These are phyloP conservation scores for Eucalyptus camaldulensis DNA, from an alignment of 345 rosid genomes.

Conservation along the genomic window DNA sequence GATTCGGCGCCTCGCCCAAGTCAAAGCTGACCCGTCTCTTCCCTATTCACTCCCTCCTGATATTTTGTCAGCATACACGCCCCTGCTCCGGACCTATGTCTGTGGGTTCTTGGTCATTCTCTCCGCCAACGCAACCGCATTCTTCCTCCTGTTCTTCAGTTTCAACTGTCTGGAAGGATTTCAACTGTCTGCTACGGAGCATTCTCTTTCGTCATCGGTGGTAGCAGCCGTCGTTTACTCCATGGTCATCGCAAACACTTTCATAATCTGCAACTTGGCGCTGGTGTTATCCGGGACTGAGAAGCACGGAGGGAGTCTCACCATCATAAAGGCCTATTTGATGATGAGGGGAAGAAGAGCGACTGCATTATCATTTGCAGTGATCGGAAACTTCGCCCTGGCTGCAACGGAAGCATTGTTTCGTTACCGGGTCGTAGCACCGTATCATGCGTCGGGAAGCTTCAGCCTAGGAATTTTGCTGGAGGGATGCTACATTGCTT, in stretches of 20 bases:
- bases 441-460: conserved; percentile 4
- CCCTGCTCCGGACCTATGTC: conserved; percentile 35
- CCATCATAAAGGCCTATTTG: conserved; percentile 55
- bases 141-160: conserved; percentile 44
- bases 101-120: conserved; percentile 42
- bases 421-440: conserved; percentile 34
- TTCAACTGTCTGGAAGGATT: conserved; percentile 25
- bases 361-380: conserved; percentile 57
- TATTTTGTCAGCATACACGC: conserved; percentile 14
- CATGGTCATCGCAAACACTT: conserved; percentile 42
- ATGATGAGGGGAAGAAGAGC: conserved; percentile 47
- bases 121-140: conserved; percentile 68
- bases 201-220: conserved; percentile 25
- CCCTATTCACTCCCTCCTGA: conserved; percentile 13
- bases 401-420: conserved; percentile 76
- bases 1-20: conserved; percentile 10
- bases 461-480: conserved; percentile 3
- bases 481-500: conserved; percentile 60
- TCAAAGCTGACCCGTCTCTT: neutral
- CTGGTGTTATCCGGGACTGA: conserved; percentile 46
- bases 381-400: conserved; percentile 40
- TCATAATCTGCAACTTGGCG: conserved; percentile 56
- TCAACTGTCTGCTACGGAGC: conserved; percentile 23
- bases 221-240: conserved; percentile 59
- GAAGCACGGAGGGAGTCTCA: conserved; percentile 31